A percentile compares a stretch with the other conserved stretches of the same genome.
phyloP scores from a whole-genome alignment of 2,329 filamentous ascomycete species.

The Aspergillus ibericus region DNA sequence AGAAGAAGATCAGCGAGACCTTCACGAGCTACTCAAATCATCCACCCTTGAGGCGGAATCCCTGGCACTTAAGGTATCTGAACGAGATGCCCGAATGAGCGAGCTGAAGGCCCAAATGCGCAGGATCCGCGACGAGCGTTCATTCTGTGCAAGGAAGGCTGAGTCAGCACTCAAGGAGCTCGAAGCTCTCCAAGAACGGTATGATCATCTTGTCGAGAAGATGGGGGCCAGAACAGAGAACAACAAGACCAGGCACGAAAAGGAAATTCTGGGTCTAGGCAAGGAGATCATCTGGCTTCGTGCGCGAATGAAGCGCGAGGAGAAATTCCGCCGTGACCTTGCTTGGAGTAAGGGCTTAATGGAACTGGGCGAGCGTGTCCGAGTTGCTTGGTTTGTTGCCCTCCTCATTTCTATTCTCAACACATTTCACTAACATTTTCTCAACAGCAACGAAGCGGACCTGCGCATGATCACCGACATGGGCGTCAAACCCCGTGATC shows the following conservation, averaged over 20 bases:
- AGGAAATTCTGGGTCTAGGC: slow-evolving; percentile 75
- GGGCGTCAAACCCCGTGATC: slow-evolving; percentile 58
- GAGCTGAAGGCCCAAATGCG: slow-evolving; percentile 62
- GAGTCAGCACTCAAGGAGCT: slow-evolving; percentile 43
- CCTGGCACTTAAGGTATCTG: slow-evolving; percentile 69
- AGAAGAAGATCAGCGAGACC: slow-evolving; percentile 45
- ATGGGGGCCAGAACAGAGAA: slow-evolving; percentile 42
- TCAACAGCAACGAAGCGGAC: slow-evolving; percentile 81
- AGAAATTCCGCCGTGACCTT: slow-evolving; percentile 74
- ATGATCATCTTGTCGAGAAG: slow-evolving; percentile 61
- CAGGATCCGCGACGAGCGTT: slow-evolving; percentile 53
- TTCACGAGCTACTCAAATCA: slow-evolving; percentile 49
- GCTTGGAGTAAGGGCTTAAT: slow-evolving; percentile 87
- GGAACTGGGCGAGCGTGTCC: slow-evolving; percentile 68
- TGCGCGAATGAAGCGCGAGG: slow-evolving; percentile 76
- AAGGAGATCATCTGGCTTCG: slow-evolving; percentile 92
- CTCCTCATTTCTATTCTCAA: slow-evolving; percentile 3
- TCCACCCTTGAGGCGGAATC: slow-evolving; percentile 57
- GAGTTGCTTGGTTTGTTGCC: slow-evolving; percentile 72
- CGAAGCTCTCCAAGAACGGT: slow-evolving; percentile 57
- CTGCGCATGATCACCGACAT: slow-evolving; percentile 82
- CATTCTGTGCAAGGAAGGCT: slow-evolving; percentile 41
- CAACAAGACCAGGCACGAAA: slow-evolving; percentile 49
- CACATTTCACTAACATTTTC: slow-evolving; percentile 25
- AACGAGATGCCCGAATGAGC: slow-evolving; percentile 67